Evolutionary conservation across 73 alveolate genomes (phyloP), one percentile per base, ranked within the genome.

Genomic region (Paramecium sonneborni): DNA sequence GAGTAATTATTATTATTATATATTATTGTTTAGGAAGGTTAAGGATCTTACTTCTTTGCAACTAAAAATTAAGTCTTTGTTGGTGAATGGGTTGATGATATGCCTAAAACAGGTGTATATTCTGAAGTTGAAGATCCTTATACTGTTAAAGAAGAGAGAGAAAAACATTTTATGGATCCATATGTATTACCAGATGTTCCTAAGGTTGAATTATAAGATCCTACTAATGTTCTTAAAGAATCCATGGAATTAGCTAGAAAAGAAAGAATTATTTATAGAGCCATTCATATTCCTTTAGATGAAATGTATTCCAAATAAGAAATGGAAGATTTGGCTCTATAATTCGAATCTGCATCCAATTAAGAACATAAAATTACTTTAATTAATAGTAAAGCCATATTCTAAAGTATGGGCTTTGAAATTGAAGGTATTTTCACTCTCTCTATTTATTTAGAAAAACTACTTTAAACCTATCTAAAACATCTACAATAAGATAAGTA

Each of bases 21-120:
- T 21, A 30, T 18, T 6, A 52, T 52, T 52, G 15, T 28, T 62
- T 9, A 62, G 92, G 98, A 96, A 84, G 99, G 99, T 28, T 95
- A 96, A 92, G 99, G 99, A 58, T 91, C 97, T 67, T 96, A 95
- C 86, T 96, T 87, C 84, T 96, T 58, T 87, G 95, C 94, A 11
- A 90, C 79, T 5, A 95, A 94, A 52, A 96, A 92, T 85, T 95
- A 95, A 93, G 96, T 96, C 3, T 96, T 95, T 91, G 99, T 96
- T n/a, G 99, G 99, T 8, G 99, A 96, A 84, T 96, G 99, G 99
- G 98, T 96, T 0, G 95, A 95, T 55, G 98, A 96, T 76, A 94
- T 96, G 93, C 99, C 99, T 2, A 96, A 96, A 93, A 92, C 96
- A 21, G 99, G 99, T 11, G 97, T 96, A 15, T 96, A 95, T 85